Conservation (phyloP, 805 yeast species). For the Nakazawaea molendinolei region DNA sequence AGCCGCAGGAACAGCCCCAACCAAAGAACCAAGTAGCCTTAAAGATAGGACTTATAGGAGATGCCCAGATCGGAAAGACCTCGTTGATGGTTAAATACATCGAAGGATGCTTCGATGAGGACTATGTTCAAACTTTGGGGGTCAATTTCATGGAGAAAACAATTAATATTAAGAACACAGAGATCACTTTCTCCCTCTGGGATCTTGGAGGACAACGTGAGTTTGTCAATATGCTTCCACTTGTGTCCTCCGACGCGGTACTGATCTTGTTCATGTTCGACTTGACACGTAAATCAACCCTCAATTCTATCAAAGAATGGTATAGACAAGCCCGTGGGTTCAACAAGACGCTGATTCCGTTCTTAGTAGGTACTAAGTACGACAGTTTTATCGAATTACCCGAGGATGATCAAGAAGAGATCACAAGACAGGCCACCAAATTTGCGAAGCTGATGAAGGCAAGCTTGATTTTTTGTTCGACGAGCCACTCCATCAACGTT, state of each 20-base stretch:
- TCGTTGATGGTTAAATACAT: slow-evolving; percentile 95
- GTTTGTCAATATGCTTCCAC: slow-evolving; percentile 90
- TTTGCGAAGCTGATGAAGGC: slow-evolving; percentile 90
- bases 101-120: slow-evolving; percentile 89
- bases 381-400: slow-evolving; percentile 79
- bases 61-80: slow-evolving; percentile 94
- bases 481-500: slow-evolving; percentile 86
- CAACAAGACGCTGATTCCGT: slow-evolving; percentile 85
- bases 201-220: slow-evolving; percentile 95
- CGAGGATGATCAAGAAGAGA: slow-evolving; percentile 73
- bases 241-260: slow-evolving; percentile 88
- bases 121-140: slow-evolving; percentile 89
- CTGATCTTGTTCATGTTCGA: slow-evolving; percentile 89
- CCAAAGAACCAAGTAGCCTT: slow-evolving; percentile 45
- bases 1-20: slow-evolving; percentile 3
- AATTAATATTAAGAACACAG: slow-evolving; percentile 76
- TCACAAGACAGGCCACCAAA: slow-evolving; percentile 74
- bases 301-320: slow-evolving; percentile 91
- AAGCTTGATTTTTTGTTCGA: slow-evolving; percentile 77
- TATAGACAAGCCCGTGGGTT: slow-evolving; percentile 86
- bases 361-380: slow-evolving; percentile 89
- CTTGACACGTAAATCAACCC: slow-evolving; percentile 75
- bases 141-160: slow-evolving; percentile 92
- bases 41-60: slow-evolving; percentile 91
- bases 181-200: slow-evolving; percentile 88